phyloP scores from a whole-genome alignment of 805 yeast species.

The Wickerhamiella azymoides region DNA sequence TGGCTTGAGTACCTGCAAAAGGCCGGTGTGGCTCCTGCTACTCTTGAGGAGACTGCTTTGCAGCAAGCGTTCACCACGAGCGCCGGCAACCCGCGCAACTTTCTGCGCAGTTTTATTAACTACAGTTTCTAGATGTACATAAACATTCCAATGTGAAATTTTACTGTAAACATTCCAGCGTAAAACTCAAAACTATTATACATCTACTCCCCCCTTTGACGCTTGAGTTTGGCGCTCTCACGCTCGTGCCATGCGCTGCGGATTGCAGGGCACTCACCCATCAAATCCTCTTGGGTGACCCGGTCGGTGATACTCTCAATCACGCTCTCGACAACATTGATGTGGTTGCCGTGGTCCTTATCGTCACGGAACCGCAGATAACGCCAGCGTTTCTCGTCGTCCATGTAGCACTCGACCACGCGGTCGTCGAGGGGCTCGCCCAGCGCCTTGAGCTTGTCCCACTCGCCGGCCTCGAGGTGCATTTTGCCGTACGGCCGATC shows the following conservation, averaged over 20 bases:
- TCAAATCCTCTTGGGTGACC: constrained; percentile 65
- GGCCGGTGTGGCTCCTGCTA: constrained; percentile 30
- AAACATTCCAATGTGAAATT: no score
- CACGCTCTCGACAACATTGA: constrained; percentile 67
- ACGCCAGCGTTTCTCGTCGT: constrained; percentile 59
- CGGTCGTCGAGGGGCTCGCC: constrained; percentile 80
- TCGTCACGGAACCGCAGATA: constrained; percentile 86
- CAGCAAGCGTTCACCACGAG: constrained; percentile 39
- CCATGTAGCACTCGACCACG: constrained; percentile 71
- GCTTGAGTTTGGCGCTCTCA: not conserved
- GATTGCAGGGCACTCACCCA: constrained; percentile 42
- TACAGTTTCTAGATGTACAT: constrained; percentile 19
- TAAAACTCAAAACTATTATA: not conserved
- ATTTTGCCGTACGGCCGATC: constrained; percentile 53
- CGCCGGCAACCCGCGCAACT: constrained; percentile 52
- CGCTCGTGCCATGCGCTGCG: constrained; percentile 51
- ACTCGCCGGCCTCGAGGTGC: constrained; percentile 51
- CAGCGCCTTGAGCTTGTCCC: constrained; percentile 58
- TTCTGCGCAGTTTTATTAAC: constrained; percentile 30
- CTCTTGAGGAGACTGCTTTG: constrained; percentile 26
- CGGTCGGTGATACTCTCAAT: constrained; percentile 75
- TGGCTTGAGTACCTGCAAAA: constrained; percentile 30
- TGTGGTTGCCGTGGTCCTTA: constrained; percentile 75
- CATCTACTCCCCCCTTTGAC: not conserved
- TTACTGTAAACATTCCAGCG: no score